These are phyloP conservation scores for Phytophthora boehmeriae DNA, from an alignment of 352 stramenopile genomes.

Conservation along the genomic window DNA sequence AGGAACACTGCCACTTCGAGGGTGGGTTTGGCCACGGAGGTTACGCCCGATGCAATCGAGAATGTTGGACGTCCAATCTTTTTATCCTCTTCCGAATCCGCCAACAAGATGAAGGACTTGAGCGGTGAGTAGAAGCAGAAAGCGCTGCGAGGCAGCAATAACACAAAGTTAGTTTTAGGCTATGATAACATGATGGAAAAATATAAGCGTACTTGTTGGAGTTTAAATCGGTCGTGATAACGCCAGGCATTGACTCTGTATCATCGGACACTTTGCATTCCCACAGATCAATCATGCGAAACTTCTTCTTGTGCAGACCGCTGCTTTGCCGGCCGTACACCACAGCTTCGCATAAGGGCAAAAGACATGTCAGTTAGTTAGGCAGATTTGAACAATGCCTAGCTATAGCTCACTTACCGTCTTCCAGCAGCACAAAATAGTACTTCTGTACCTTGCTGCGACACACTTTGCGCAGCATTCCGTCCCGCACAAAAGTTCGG, in stretches of 20 bases:
- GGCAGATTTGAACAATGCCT: background rate
- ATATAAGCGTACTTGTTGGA: constrained; percentile 60
- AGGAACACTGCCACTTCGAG: constrained; percentile 58
- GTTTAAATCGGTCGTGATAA: constrained; percentile 68
- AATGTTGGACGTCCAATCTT: constrained; percentile 63
- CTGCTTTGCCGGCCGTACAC: constrained; percentile 65
- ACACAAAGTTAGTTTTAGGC: constrained; percentile 7
- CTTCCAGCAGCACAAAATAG: constrained; percentile 84
- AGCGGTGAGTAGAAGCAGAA: constrained; percentile 88
- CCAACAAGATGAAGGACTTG: constrained; percentile 87
- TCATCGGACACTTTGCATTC: constrained; percentile 81
- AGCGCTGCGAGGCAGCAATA: constrained; percentile 42
- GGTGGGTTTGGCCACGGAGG: constrained; percentile 50
- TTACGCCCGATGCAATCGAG: constrained; percentile 70
- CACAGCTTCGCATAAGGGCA: constrained; percentile 44
- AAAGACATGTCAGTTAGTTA: constrained; percentile 1
- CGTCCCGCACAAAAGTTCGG: constrained; percentile 75
- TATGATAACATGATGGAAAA: constrained; percentile 4
- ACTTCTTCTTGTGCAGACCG: constrained; percentile 83
- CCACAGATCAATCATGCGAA: constrained; percentile 78
- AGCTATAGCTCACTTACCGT: constrained; percentile 51
- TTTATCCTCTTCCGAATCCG: constrained; percentile 71
- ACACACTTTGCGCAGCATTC: constrained; percentile 85
- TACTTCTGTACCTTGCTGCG: constrained; percentile 85
- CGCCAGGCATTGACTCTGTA: constrained; percentile 68